Base-by-base conservation (phyloP, 495 filamentous ascomycete genomes). In the Neurospora sp. region DNA sequence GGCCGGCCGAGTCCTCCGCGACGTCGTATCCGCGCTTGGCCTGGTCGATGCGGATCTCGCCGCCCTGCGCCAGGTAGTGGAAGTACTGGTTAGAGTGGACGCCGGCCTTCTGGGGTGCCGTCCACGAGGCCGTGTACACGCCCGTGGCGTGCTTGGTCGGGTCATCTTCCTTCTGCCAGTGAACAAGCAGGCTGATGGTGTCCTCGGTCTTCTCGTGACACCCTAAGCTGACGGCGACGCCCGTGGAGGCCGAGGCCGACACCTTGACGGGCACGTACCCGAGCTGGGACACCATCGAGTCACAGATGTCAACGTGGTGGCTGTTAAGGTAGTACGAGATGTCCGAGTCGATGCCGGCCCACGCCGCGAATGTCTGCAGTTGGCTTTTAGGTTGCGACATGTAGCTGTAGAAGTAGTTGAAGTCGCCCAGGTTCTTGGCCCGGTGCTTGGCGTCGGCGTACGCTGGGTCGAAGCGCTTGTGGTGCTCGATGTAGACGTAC, bases 341-440 rank as follows among this genome's bases (percentile, higher is more conserved):
- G 83, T 97, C 94, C 40, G 90, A 93, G 77, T 97, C 94, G 71
- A 89, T 88, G 69, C 94, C 94, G 0, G 94, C 94, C 94, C 94
- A 98, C 0, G 94, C 92, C 82, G 94, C 96, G 90, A 98, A 98
- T 0, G 94, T 97, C 84, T 96, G 93, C 7, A 98, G 86, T 83
- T 97, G 94, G 24, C 82, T 90, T 80, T 98, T 97, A 31, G 94
- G 94, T 86, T 98, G 94, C 70, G 89, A 92, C 94, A 98, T 97
- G 85, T 97, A 98, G 75, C 88, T 91, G 85, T 97, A 97, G 83
- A 97, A 98, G 86, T 97, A 97, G 83, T 96, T 97, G 88, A 97
- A 97, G 81, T 97, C 92, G 70, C 94, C 94, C 7, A 98, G 83
- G 36, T 81, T 87, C 77, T 86, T 82, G 0, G 94, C 93, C 74